Conservation (phyloP, 192 early-diverging fungal species). For the Backusella australiensis region DNA sequence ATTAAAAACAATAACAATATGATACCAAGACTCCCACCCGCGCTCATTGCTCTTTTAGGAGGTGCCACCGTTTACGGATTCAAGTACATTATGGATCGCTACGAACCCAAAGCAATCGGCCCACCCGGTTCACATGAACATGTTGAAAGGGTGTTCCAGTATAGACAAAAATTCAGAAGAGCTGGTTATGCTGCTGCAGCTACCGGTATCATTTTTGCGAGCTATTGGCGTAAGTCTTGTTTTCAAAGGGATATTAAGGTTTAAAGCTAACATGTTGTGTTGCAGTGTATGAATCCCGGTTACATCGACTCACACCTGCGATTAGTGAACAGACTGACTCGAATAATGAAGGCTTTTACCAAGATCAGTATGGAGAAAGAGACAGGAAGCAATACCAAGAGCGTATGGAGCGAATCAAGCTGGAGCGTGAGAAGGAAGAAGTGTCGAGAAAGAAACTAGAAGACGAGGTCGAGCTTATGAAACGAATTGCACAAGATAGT, state of each 20-base stretch:
- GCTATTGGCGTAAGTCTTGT: slow-evolving; percentile 11
- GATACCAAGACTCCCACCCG: slow-evolving; percentile 28
- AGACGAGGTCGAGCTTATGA: not conserved
- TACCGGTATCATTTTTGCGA: slow-evolving; percentile 10
- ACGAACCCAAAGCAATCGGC: slow-evolving; percentile 18
- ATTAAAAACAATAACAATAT: not conserved
- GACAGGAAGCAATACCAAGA: not conserved
- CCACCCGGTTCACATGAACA: slow-evolving; percentile 11
- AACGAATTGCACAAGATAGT: not conserved
- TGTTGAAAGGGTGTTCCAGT: not conserved
- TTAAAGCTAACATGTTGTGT: not conserved
- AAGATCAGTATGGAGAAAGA: slow-evolving; percentile 15
- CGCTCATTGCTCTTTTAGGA: slow-evolving; percentile 17
- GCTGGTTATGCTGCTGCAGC: slow-evolving; percentile 2
- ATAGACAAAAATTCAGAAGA: slow-evolving; percentile 5
- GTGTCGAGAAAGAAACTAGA: not conserved
- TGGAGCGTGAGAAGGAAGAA: not conserved
- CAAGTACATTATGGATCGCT: slow-evolving; percentile 13
- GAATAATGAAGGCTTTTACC: slow-evolving; percentile 1
- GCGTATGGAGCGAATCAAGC: not conserved
- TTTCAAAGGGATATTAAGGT: not conserved
- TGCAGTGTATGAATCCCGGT: slow-evolving; percentile 22
- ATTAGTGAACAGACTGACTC: not conserved
- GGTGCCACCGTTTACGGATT: slow-evolving; percentile 25
- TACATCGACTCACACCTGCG: slow-evolving; percentile 16